Conservation (phyloP, 768 basidiomycete genomes). For the Crepidotus variabilis region DNA sequence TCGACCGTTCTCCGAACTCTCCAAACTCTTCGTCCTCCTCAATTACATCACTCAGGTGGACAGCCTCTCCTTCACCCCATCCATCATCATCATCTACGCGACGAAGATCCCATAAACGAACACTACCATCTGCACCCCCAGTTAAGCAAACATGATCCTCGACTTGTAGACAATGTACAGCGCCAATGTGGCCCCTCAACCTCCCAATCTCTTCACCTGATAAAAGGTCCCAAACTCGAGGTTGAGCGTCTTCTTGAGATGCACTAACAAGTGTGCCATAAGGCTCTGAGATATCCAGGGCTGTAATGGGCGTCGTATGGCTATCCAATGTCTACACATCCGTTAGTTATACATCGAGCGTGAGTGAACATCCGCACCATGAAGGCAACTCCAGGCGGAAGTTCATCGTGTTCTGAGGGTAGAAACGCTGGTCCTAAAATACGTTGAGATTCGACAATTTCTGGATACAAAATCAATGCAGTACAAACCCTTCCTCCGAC, state of each 20-base stretch:
- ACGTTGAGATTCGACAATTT: neutral
- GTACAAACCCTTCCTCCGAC: constrained; percentile 60
- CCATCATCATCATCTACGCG: constrained; percentile 74
- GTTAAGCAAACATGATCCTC: constrained; percentile 90
- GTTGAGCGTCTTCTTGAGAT: constrained; percentile 80
- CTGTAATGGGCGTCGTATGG: constrained; percentile 78
- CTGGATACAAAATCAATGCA: neutral
- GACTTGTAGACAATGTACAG: constrained; percentile 89
- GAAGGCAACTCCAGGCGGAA: constrained; percentile 93
- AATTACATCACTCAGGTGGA: constrained; percentile 57
- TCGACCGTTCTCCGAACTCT: constrained; percentile 34
- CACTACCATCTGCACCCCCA: constrained; percentile 82
- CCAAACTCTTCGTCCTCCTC: constrained; percentile 57
- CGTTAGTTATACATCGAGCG: neutral
- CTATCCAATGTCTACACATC: constrained; percentile 66
- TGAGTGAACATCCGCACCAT: constrained; percentile 54
- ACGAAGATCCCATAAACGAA: constrained; percentile 89
- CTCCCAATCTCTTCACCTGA: constrained; percentile 84
- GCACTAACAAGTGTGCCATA: constrained; percentile 92
- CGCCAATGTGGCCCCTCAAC: constrained; percentile 74
- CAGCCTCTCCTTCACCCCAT: constrained; percentile 49
- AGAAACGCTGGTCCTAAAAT: constrained; percentile 84
- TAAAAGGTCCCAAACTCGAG: constrained; percentile 93
- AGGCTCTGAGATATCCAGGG: constrained; percentile 94
- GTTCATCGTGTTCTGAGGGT: constrained; percentile 94